Conservation (phyloP, 352 stramenopile species). For the Phytophthora syringae region DNA sequence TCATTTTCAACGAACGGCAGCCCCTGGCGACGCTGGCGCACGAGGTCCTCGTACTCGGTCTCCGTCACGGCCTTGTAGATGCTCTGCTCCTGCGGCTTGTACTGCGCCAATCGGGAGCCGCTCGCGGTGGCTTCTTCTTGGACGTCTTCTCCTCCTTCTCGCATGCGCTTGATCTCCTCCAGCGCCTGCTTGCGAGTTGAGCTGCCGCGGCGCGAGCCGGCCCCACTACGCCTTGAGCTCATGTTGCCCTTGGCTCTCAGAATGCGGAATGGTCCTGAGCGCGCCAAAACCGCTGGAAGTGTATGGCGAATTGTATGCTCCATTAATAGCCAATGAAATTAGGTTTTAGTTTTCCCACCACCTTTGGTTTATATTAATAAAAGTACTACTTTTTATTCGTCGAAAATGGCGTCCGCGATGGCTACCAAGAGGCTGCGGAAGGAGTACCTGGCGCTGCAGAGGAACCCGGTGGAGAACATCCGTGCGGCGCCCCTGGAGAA, state of each 20-base stretch:
- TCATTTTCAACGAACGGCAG: constrained; percentile 90
- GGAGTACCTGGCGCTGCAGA: constrained; percentile 89
- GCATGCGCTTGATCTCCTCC: constrained; percentile 81
- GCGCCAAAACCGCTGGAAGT: constrained; percentile 25
- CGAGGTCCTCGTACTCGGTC: constrained; percentile 85
- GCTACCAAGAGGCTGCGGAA: constrained; percentile 90
- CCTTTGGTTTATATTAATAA: constrained; percentile 1
- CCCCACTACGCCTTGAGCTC: constrained; percentile 60
- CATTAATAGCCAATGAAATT: constrained; percentile 10
- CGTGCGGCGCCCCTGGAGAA: constrained; percentile 85
- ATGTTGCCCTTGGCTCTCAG: constrained; percentile 29
- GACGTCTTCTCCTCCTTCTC: constrained; percentile 39
- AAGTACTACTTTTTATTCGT: not conserved
- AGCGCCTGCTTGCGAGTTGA: constrained; percentile 60
- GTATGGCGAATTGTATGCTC: not conserved
- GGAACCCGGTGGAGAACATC: constrained; percentile 91
- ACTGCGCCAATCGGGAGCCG: constrained; percentile 67
- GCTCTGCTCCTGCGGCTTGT: constrained; percentile 77
- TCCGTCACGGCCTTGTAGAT: constrained; percentile 90
- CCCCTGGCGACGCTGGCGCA: constrained; percentile 76
- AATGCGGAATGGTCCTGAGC: constrained; percentile 27
- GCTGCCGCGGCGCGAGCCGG: constrained; percentile 41
- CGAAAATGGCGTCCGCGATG: constrained; percentile 62
- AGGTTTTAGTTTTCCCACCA: constrained; percentile 11
- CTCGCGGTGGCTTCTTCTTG: not conserved